Evolutionary conservation across 768 basidiomycete genomes (phyloP), one percentile per base, ranked within the genome.

Genomic region (Brasilioporus rufonigricans): DNA sequence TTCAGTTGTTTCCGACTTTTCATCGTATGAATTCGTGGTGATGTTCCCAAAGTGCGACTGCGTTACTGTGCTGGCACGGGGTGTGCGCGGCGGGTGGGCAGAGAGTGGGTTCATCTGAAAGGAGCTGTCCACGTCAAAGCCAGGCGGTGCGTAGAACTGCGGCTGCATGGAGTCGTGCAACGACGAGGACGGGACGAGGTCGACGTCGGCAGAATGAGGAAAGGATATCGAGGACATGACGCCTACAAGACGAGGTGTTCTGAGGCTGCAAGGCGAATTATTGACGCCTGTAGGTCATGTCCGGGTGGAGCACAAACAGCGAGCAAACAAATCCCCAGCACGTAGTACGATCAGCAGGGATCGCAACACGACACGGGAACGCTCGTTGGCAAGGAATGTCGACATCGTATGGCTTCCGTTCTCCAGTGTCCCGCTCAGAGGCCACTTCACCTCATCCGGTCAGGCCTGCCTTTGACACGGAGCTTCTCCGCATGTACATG

Each of bases 41-140:
- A 50, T 39, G 24, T 55, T 56, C 31, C 53, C 56, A 61, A 65
- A 71, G 40, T 70, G 68, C 27, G 68, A 52, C 46, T 66, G 63
- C 18, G 59, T 16, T 21, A 46, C 38, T 8, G 64, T 65, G n/a
- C 70, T 70, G 13, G 61, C 52, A 57, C 83, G 79, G 3, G 88
- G 88, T 39, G 88, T 89, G 26, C 90, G 80, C 19, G 89, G 90
- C 2, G 90, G 89, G 66, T 90, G 89, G 5, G 81, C 76, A 14
- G 89, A 89, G 48, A 85, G 80, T 10, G 89, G 89, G 64, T 91
- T 91, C 81, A 91, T 88, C 59, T 88, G 87, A 62, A 92, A 91
- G 31, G 85, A 80, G 19, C 76, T 77, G 48, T 71, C 76, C 53
- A 77, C 67, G 59, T 88, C 86, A 61, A 84, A 89, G 27, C 76